phyloP scores from a whole-genome alignment of 306 rosid species.

The Lupinus albus region DNA sequence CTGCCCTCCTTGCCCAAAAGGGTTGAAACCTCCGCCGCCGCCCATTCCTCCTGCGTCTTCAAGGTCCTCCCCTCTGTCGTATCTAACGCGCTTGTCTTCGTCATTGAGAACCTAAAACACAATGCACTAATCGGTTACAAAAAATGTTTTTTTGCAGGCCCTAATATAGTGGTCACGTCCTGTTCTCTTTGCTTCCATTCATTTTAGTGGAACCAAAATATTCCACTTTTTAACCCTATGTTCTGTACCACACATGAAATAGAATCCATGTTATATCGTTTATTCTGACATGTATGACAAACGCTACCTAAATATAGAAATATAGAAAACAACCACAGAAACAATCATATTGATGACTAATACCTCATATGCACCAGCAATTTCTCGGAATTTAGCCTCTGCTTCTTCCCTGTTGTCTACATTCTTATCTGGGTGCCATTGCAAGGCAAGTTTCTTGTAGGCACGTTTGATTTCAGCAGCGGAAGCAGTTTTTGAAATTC shows the following conservation, averaged over 20 bases:
- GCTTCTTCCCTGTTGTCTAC: conserved; percentile 93
- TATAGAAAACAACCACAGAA: too few relatives aligned
- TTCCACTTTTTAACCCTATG: too few relatives aligned
- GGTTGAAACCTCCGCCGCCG: conserved; percentile 84
- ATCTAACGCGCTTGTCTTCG: conserved; percentile 89
- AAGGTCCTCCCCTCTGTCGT: conserved; percentile 93
- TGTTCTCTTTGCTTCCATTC: too few relatives aligned
- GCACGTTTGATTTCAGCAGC: conserved; percentile 88
- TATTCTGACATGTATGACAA: too few relatives aligned
- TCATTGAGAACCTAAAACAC: conserved; percentile 73
- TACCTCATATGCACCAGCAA: conserved; percentile 98
- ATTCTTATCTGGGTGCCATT: conserved; percentile 99
- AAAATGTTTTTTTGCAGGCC: too few relatives aligned
- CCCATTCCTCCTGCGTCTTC: conserved; percentile 82
- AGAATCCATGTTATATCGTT: too few relatives aligned
- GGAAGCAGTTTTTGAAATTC: conserved; percentile 74
- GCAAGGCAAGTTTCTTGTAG: conserved; percentile 97
- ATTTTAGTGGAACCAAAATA: too few relatives aligned
- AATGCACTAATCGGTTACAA: conserved; percentile 30
- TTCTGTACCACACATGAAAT: too few relatives aligned
- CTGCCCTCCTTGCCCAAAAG: conserved; percentile 85
- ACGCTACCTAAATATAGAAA: too few relatives aligned
- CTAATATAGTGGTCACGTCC: too few relatives aligned
- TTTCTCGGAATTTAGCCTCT: conserved; percentile 83
- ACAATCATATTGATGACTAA: conserved; percentile 11